Base-by-base conservation (phyloP, 2,329 filamentous ascomycete genomes). In the Hymenoscyphus scutula region DNA sequence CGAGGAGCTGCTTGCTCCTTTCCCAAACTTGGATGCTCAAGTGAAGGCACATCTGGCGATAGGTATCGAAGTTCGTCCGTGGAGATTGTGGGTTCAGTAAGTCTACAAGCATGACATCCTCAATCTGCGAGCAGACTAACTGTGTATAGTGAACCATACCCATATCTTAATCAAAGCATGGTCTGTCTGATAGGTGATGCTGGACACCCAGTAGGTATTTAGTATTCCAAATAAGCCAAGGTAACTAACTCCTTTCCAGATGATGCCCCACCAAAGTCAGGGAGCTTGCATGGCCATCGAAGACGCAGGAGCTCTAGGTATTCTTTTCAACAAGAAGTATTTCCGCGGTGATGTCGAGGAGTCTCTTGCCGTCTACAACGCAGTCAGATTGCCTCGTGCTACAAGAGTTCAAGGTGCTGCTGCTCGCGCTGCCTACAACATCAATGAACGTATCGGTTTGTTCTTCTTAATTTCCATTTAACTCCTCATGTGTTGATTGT, bases 201-300 rank as follows among this genome's bases (percentile, higher is more conserved):
- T 13, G 32, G 32, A 3, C 32, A 34, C 32, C 32, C 32, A 34
- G 32, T 34, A 34, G 10, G 8, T 34, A 34, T 13, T 13, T 13
- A 10, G 10, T 8, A 13, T 13, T 13, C 32, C 11, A 34, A 3
- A 10, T 13, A 10, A 34, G 15, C 32, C 8, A 34, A 34, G 10
- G 15, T 34, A 89, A 65, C 84, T 89, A 34, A 80, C 88, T 8
- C 86, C 80, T 1, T 86, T 89, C 69, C 87, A 87, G 86, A 87
- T 87, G 83, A 84, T 88, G 81, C 86, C 86, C 1, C 81, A 89
- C 67, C 87, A 89, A 71, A 86, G 83, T 60, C 87, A 90, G 72
- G 87, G 87, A 1, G 86, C 86, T 17, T 76, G 74, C 57, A 73
- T 74, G 70, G 76, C 75, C 1, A 72, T 77, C 29, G 76, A 78